Evolutionary conservation across 164 flowering plant genomes (phyloP), one percentile per base, ranked within the genome.

Genomic region (Cinnamomum micranthum): DNA sequence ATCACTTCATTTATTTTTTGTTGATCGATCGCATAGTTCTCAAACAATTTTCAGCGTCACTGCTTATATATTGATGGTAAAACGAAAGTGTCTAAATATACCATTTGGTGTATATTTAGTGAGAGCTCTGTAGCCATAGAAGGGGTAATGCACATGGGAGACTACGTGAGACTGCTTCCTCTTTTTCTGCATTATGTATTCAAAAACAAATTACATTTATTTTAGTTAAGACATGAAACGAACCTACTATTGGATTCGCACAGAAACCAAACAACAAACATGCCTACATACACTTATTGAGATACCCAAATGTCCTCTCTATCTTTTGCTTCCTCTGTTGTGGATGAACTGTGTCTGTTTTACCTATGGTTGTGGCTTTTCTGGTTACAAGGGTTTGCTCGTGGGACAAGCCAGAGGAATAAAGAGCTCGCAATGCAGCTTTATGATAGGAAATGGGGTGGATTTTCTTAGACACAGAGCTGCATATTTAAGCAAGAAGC

Each of bases 341-440:
- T 71, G 27, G 70, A 9, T 31, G 5, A 31, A 31, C 5, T 31
- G 55, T 72, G 55, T 72, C 11, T 22, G 23, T 67, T 74, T 78
- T 25, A 20, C 50, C 25, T 5, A 62, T 50, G 59, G 15, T 27
- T 50, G 3, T 64, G 58, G 63, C 23, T 51, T 33, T 5, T 78
- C 47, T 55, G 7, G 69, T 4, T 71, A 19, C 23, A 58, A 88
- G 95, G 87, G 89, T n/a, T 83, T 82, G 52, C 80, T 80, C 71
- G 65, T 72, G 70, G 80, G 86, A 65, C 80, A 72, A 73, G 76
- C 85, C 22, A 74, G 70, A 41, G 90, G 90, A 58, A 78, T 90
- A 72, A 81, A 75, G 81, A 87, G 88, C 78, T 87, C 92, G 22
- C 91, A 88, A 65, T 92, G 97, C 76, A 89, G 89, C 81, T 88